These are phyloP conservation scores for Beauveria sp. DNA, from an alignment of 2,329 filamentous ascomycete genomes.

Conservation along the genomic window DNA sequence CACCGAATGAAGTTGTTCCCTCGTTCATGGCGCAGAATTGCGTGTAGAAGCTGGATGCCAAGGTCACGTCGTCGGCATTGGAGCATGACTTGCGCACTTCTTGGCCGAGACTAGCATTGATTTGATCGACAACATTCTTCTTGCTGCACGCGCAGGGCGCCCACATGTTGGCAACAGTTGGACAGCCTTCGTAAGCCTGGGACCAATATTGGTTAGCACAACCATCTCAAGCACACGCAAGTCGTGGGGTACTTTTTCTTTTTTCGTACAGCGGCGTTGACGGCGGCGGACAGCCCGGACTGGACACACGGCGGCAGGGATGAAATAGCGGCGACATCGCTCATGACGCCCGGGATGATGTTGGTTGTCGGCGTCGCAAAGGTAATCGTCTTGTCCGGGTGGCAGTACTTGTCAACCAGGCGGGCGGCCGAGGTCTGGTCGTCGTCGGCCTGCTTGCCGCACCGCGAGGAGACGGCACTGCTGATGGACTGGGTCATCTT, in stretches of 20 bases:
- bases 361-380: slow-evolving; percentile 30
- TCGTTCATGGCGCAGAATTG: slow-evolving; percentile 39
- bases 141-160: slow-evolving; percentile 41
- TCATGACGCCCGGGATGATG: slow-evolving; percentile 33
- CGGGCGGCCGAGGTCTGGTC: slow-evolving; percentile 33
- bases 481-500: slow-evolving; percentile 22
- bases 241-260: no score
- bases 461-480: slow-evolving; percentile 28
- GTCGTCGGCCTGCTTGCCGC: slow-evolving; percentile 35
- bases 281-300: slow-evolving; percentile 29
- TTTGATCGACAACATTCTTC: slow-evolving; percentile 27
- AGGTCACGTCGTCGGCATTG: slow-evolving; percentile 31
- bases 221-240: background rate
- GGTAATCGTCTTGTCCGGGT: slow-evolving; percentile 24
- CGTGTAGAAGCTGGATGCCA: slow-evolving; percentile 37
- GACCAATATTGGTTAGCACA: background rate
- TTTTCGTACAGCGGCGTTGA: slow-evolving; percentile 15
- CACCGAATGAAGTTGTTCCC: slow-evolving; percentile 36
- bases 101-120: slow-evolving; percentile 32
- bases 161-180: slow-evolving; percentile 26
- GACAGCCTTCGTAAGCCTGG: slow-evolving; percentile 25
- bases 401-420: slow-evolving; percentile 36
- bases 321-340: slow-evolving; percentile 30
- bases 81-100: slow-evolving; percentile 32
- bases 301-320: slow-evolving; percentile 11